Evolutionary conservation across 208 protist genomes (phyloP), one percentile per base, ranked within the genome.

Genomic region (Eutreptiella sp.): DNA sequence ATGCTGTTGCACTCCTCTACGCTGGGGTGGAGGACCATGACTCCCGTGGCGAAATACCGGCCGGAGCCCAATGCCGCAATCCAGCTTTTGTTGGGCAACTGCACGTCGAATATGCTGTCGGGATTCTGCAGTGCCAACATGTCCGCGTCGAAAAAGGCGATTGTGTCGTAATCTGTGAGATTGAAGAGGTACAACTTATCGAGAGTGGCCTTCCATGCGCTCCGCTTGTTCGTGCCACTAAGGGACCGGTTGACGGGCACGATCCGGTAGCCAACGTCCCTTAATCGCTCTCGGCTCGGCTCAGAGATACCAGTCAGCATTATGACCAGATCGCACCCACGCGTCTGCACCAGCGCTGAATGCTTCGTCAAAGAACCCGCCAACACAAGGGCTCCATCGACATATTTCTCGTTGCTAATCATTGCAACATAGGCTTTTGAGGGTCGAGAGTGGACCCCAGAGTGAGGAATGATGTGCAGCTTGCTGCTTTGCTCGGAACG

Each of bases 131-230:
- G 14, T 14, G 39, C 26, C 14, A 36, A 11, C 70, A 75, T 75
- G 43, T 75, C 70, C 2, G 70, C 43, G 50, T 75, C 70, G 66
- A 69, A 59, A 38, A 63, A 75, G 1, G 66, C 59, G n/a, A 75
- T 1, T 24, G 68, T 75, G 29, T 73, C 57, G 32, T 75, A 75
- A 38, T 63, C 69, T 7, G 55, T 73, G n/a, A 75, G 58, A 46
- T 68, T 64, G 41, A 75, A 75, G 5, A 75, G 63, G 29, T 73
- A 66, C n/a, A 73, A 28, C 28, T 75, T 75, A 27, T 72, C 66
- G 36, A 75, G 64, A 21, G 65, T 71, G 34, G 71, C 70, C 1
- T 48, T 41, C 46, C 54, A 66, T 31, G 7, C 9, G 4, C n/a
- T n/a, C n/a, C n/a, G n/a, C n/a, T n/a, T n/a, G n/a, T n/a, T n/a